Percentiles rank a stretch among this genome's conserved stretches.
Evolutionary conservation across 257 asterid species (phyloP).

Genomic region (Nicotiana knightiana): DNA sequence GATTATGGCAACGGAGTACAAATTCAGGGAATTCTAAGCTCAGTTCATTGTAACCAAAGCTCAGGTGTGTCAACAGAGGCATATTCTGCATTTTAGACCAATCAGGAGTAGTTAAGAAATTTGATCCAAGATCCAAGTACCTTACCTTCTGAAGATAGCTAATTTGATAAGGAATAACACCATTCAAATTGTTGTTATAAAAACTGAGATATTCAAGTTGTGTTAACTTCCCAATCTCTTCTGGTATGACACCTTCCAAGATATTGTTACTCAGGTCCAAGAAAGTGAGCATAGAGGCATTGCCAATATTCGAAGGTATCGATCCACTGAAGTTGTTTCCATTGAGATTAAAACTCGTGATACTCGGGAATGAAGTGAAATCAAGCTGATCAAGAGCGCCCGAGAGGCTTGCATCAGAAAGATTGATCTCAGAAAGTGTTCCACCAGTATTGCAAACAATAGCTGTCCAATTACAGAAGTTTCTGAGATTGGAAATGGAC

Average conservation of each 20-base stretch:
- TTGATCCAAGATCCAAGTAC: constrained; percentile 62
- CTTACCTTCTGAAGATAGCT: constrained; percentile 47
- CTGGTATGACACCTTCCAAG: constrained; percentile 38
- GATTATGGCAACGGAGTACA: constrained; percentile 41
- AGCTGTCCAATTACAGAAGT: constrained; percentile 64
- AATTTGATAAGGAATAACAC: constrained; percentile 56
- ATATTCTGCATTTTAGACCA: constrained; percentile 55
- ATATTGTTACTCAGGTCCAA: constrained; percentile 64
- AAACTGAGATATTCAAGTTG: constrained; percentile 42
- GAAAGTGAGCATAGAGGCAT: constrained; percentile 35
- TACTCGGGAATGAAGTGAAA: constrained; percentile 37
- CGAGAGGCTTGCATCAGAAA: constrained; percentile 27
- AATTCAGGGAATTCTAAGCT: constrained; percentile 52
- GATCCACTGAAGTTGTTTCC: constrained; percentile 47
- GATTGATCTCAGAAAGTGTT: constrained; percentile 38
- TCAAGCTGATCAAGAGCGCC: constrained; percentile 43
- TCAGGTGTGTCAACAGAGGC: constrained; percentile 45
- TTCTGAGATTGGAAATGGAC: constrained; percentile 41
- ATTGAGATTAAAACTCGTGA: constrained; percentile 34
- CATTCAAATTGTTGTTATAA: constrained; percentile 45
- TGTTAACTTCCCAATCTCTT: constrained; percentile 53
- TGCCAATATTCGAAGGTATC: constrained; percentile 59
- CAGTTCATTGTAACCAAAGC: constrained; percentile 39
- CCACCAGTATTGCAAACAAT: constrained; percentile 39
- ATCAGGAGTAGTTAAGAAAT: constrained; percentile 44